Evolutionary conservation across 2,329 filamentous ascomycete genomes (phyloP), one percentile per base, ranked within the genome.

Genomic region (Stemphylium lycopersici): DNA sequence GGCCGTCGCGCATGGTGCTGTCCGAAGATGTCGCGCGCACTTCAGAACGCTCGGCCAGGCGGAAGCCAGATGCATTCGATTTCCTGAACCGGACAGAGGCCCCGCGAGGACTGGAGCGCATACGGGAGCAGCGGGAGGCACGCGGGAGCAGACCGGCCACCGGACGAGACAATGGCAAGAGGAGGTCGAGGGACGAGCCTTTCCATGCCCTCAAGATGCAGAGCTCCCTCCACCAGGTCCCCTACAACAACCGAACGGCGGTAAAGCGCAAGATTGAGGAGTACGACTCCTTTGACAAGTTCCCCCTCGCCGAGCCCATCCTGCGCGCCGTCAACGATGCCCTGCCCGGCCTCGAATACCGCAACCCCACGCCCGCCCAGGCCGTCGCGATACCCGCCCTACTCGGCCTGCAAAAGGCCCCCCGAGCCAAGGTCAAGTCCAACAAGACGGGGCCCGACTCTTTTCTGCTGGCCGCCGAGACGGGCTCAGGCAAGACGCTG

Each of bases 141-240:
- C 57, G 20, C 44, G 61, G 38, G 24, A 48, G 48, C 33, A 48
- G 39, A 46, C 41, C 54, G 37, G 51, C 51, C 40, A 56, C 54
- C 6, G 65, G 50, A 7, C 56, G 61, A n/a, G 58, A 66, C 41
- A 56, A 62, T 31, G 63, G 62, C 37, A 70, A 64, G 52, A 55
- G 65, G 48, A 59, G 63, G 42, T 55, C 58, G 74, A 78, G 54
- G 34, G 79, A 80, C 18, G 79, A 81, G 43, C 76, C 83, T 6
- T 89, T 85, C 76, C 93, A 96, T 72, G 93, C 93, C 4, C 81
- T 98, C 74, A 96, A 96, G 78, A 98, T 98, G 93, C 93, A 97
- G 73, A 86, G 87, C 46, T 83, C 90, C 2, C 79, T 98, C 59
- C 80, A 90, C 2, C 85, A 87, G 3, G 81, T 98, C 4, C 85